Base-by-base conservation (phyloP, 164 flowering plant species). In the Nymphaea thermarum region DNA sequence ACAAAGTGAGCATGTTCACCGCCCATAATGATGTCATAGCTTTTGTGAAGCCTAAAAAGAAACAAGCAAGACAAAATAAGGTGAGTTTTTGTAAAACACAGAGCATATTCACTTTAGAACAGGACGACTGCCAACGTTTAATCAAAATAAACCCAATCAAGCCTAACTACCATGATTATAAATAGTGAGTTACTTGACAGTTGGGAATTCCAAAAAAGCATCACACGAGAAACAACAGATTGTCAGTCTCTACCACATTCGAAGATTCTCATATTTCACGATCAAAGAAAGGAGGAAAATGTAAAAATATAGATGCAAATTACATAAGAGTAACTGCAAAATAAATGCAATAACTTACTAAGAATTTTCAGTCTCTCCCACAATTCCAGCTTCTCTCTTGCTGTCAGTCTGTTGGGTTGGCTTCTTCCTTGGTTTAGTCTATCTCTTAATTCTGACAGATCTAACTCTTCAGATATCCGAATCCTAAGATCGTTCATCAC, bases 291-390 rank as follows among this genome's bases (percentile, higher is more conserved):
- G 36, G 36, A 25, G 36, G 36, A 25, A 25, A 25, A 25, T 25
- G 36, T 25, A 25, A 25, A 25, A 25, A 25, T 17, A 62, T 12
- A 62, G 64, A 12, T 8, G 64, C 57, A 51, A 15, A 51, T 51
- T 51, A 51, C 57, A 51, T 14, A 51, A 51, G 8, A 15, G 12
- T 15, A 51, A 51, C 57, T 51, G 57, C 14, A 51, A 51, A 51
- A 51, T 10, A 17, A 0, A 17, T 41, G 8, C n/a, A 41, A 12
- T 62, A 25, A 62, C 25, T 68, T 89, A 91, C 97, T 88, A 67
- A 87, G 71, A 68, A 88, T 81, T 76, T 91, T 91, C 62, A 94
- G 89, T 68, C 75, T 81, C 17, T 91, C 91, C 99, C 99, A 94
- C 42, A 94, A 73, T 69, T 90, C 91, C 64, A 86, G 80, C 78